Base-by-base conservation (phyloP, 139 green algal genomes). In the Diplosphaera chodatii region DNA sequence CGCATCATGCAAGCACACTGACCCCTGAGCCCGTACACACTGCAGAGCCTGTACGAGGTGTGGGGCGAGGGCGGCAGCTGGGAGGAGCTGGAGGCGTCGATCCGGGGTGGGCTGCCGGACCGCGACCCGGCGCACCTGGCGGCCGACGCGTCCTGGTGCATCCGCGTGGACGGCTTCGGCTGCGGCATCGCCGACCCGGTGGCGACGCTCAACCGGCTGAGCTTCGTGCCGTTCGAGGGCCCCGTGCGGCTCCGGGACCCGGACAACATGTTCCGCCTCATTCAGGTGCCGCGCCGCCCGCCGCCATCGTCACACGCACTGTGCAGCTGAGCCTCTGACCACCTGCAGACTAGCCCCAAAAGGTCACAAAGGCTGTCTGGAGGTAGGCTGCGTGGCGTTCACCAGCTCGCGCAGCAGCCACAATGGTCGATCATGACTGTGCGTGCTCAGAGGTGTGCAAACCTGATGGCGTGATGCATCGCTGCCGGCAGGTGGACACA, bases 1-100 rank as follows among this genome's bases (percentile, higher is more conserved):
- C 20, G 59, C 22, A 16, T 21, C 21, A 21, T 3, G 22, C 22
- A 63, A 4, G 3, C 28, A 48, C 30, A n/a, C n/a, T n/a, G n/a
- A n/a, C n/a, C n/a, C n/a, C n/a, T n/a, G n/a, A n/a, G n/a, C n/a
- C n/a, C n/a, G n/a, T n/a, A n/a, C n/a, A n/a, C n/a, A n/a, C n/a
- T 67, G 63, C 81, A 94, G 84, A 78, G 72, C 15, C 48, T 96
- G 2, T 71, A 92, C 34, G 90, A 97, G 67, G 13, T 95, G 21
- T 97, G 92, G 92, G 92, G 89, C 25, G 86, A 96, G 63, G 91
- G 85, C 10, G 34, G 31, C 8, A 88, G 21, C 37, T 84, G 77
- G 73, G 89, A 91, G 40, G 84, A 78, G 48, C 48, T 84, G 69
- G 33, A 66, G 23, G 29, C 27, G 23, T 56, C 63, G 27, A 65